A percentile compares a stretch with the other conserved stretches of the same genome.
These are phyloP conservation scores for Botrytis tulipae DNA, from an alignment of 2,329 filamentous ascomycete species.

Conservation along the genomic window DNA sequence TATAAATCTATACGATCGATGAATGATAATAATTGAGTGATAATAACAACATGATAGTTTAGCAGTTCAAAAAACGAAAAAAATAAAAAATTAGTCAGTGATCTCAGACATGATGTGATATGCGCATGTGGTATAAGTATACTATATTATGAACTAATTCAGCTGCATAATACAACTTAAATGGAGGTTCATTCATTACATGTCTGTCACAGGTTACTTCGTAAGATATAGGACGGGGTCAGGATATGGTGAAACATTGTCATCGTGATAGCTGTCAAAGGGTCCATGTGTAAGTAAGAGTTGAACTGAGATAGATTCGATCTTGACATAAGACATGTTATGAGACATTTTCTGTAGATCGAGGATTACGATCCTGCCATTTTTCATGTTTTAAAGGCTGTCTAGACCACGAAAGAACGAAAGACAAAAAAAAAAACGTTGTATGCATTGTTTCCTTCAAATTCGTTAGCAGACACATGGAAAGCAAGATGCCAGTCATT, in stretches of 20 bases:
- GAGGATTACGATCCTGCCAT: not conserved
- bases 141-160: not conserved
- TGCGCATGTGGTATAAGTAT: not conserved
- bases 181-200: not conserved
- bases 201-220: not conserved
- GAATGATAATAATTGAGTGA: not conserved
- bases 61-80: not conserved
- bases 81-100: not conserved
- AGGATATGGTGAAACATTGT: not conserved
- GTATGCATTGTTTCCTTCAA: not conserved
- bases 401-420: not conserved
- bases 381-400: not conserved
- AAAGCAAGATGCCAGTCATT: not conserved
- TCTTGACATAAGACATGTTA: not conserved
- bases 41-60: not conserved
- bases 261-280: not conserved
- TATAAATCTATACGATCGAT: not conserved
- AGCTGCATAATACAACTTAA: not conserved
- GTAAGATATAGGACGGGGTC: not conserved
- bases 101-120: not conserved
- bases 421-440: not conserved
- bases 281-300: not conserved
- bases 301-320: not conserved
- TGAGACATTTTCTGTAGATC: not conserved
- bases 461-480: not conserved